Percentiles rank a stretch among this genome's conserved stretches.
Evolutionary conservation across 345 rosid genomes (phyloP).

Genomic region (Odontarrhena argentea): DNA sequence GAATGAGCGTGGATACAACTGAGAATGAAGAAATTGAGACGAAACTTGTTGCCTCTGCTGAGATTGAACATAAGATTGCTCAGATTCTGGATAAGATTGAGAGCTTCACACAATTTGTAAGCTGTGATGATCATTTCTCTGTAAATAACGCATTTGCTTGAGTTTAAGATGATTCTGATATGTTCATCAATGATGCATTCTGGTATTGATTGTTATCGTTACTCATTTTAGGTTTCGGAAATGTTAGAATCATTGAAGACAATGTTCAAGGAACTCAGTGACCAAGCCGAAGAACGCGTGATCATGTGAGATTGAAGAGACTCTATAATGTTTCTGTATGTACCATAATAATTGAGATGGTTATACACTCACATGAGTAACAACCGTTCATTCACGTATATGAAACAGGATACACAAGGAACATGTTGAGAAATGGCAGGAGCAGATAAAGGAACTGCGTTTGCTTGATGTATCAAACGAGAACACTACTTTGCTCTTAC

Average conservation of each 20-base stretch:
- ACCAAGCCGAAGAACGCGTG: constrained; percentile 78
- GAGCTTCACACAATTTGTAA: constrained; percentile 76
- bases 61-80: constrained; percentile 65
- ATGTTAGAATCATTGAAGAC: constrained; percentile 75
- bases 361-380: constrained; percentile 4
- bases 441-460: constrained; percentile 73
- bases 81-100: constrained; percentile 74
- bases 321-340: constrained; percentile 15
- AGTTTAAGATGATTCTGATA: not conserved
- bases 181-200: not conserved
- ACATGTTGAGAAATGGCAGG: constrained; percentile 84
- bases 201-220: not conserved
- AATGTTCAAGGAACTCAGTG: constrained; percentile 74
- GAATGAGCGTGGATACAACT: constrained; percentile 36
- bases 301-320: constrained; percentile 50
- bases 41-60: constrained; percentile 64
- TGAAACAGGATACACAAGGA: constrained; percentile 74
- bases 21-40: constrained; percentile 64
- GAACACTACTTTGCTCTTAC: constrained; percentile 62
- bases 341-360: constrained; percentile 1
- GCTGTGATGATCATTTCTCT: constrained; percentile 7
- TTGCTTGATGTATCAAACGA: constrained; percentile 78
- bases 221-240: constrained; percentile 63
- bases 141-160: not conserved
- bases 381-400: not conserved